A percentile compares a stretch with the other conserved stretches of the same genome.
Evolutionary conservation across 1,284 basidiomycete species (phyloP).

Genomic region (Phellopilus nigrolimitatus): DNA sequence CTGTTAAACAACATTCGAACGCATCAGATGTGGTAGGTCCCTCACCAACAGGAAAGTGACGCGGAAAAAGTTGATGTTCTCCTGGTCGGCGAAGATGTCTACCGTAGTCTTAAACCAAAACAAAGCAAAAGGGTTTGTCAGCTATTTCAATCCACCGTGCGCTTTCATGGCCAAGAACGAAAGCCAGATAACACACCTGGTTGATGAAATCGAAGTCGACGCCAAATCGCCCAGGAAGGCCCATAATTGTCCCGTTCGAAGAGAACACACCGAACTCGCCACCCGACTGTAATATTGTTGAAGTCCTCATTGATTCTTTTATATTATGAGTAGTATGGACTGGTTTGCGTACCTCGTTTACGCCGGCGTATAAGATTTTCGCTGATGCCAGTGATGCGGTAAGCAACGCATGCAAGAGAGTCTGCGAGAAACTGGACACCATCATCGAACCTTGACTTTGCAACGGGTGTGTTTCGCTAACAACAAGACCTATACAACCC

Average conservation of each 20-base stretch:
- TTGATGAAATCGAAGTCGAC: conserved; percentile 45
- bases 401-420: background rate
- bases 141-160: background rate
- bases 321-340: background rate
- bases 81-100: conserved; percentile 42
- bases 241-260: conserved; percentile 20
- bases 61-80: conserved; percentile 45
- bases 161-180: background rate
- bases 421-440: background rate
- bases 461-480: background rate
- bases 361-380: conserved; percentile 20
- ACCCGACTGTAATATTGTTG: conserved; percentile 11
- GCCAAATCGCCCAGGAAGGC: conserved; percentile 41
- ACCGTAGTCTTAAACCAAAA: conserved; percentile 34
- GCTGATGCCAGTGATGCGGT: conserved; percentile 9
- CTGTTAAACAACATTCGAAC: background rate
- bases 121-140: background rate
- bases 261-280: conserved; percentile 20
- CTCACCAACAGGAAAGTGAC: conserved; percentile 41
- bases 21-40: background rate
- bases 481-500: too few species aligned
- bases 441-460: background rate
- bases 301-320: background rate
- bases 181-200: conserved; percentile 28
- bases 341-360: conserved; percentile 16